A percentile compares a stretch with the other conserved stretches of the same genome.
Evolutionary conservation across 257 asterid genomes (phyloP).

Genomic region (Rhazya stricta): DNA sequence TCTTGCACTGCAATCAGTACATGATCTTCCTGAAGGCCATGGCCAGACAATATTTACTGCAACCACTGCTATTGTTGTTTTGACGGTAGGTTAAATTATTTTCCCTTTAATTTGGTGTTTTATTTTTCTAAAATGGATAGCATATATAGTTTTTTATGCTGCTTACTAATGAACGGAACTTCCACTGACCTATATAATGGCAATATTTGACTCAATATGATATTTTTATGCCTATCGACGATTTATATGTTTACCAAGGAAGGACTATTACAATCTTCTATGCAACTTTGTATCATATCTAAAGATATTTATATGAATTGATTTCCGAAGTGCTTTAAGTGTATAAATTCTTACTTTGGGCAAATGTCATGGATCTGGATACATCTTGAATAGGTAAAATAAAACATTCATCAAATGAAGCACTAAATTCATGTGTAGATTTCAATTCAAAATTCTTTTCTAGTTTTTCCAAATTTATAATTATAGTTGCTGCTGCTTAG

Average conservation of each 20-base stretch:
- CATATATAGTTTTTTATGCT: not conserved
- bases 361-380: not conserved
- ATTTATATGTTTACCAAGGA: no score
- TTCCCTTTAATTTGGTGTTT: not conserved
- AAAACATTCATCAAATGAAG: not conserved
- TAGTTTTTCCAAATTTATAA: not conserved
- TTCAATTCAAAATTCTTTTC: not conserved
- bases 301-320: no score
- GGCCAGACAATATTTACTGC: constrained; percentile 97
- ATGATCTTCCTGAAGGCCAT: constrained; percentile 99
- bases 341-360: not conserved
- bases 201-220: not conserved
- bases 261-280: not conserved
- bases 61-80: constrained; percentile 95
- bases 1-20: constrained; percentile 89
- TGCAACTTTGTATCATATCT: not conserved
- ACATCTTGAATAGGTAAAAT: not conserved
- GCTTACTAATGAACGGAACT: not conserved
- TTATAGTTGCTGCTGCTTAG: not conserved
- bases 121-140: not conserved
- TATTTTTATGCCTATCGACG: not conserved
- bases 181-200: not conserved
- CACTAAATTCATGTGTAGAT: not conserved
- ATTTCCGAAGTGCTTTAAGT: not conserved
- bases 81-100: constrained; percentile 49